A percentile compares a stretch with the other conserved stretches of the same genome.
These are phyloP conservation scores for Austroboletus niveus DNA, from an alignment of 1,284 basidiomycete genomes.

Conservation along the genomic window DNA sequence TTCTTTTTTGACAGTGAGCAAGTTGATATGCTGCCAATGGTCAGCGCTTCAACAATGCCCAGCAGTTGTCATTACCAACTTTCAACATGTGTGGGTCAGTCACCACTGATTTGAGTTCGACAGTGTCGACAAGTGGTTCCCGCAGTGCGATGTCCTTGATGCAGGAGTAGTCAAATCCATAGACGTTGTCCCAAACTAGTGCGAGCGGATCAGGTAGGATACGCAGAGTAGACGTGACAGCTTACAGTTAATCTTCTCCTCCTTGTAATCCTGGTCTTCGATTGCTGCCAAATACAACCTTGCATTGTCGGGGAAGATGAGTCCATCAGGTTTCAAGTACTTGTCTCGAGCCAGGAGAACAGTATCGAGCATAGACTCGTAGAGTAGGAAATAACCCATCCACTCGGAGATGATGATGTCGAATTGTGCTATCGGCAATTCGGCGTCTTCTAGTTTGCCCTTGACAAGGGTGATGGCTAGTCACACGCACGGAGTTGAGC, in stretches of 20 bases:
- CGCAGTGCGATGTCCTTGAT: slow-evolving; percentile 98
- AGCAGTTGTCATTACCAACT: slow-evolving; percentile 38
- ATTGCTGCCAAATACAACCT: slow-evolving; percentile 95
- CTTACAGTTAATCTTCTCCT: slow-evolving; percentile 97
- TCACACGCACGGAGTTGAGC: slow-evolving; percentile 9
- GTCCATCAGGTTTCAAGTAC: slow-evolving; percentile 88
- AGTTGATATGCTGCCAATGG: slow-evolving; percentile 73
- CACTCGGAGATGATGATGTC: slow-evolving; percentile 99
- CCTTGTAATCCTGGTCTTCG: slow-evolving; percentile 99
- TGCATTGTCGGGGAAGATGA: slow-evolving; percentile 96
- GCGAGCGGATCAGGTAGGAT: slow-evolving; percentile 2
- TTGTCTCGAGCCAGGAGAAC: slow-evolving; percentile 96
- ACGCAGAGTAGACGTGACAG: background rate
- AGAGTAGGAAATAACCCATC: slow-evolving; percentile 96
- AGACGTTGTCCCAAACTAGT: slow-evolving; percentile 98
- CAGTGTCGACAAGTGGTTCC: slow-evolving; percentile 97
- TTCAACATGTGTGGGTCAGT: slow-evolving; percentile 88
- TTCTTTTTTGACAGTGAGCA: slow-evolving; percentile 92
- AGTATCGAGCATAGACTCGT: slow-evolving; percentile 99
- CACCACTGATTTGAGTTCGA: slow-evolving; percentile 90
- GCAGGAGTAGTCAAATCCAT: slow-evolving; percentile 99
- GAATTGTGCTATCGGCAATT: slow-evolving; percentile 83
- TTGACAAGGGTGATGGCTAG: slow-evolving; percentile 95
- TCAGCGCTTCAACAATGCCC: slow-evolving; percentile 7
- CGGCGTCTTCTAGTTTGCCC: slow-evolving; percentile 94